Base-by-base conservation (phyloP, 192 early-diverging fungal genomes). In the Coemansia sp. region DNA sequence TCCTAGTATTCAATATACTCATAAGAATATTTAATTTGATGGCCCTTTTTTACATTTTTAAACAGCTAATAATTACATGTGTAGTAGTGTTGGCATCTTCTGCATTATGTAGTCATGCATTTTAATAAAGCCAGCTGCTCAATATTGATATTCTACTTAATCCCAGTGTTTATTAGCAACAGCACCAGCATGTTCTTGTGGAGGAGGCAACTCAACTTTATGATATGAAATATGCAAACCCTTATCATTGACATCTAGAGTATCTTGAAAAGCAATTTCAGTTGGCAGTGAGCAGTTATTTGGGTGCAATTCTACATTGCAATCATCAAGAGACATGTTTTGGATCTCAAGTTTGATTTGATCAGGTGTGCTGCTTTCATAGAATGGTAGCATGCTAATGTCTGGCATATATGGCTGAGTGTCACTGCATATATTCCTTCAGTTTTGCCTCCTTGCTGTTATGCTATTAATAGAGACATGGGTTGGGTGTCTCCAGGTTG, bases 401-500 rank as follows among this genome's bases (percentile, higher is more conserved):
- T 34, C 34, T 14, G 34, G 55, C 55, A 57, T 57, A 6, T 23
- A 51, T 4, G 55, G 35, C 55, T 57, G 55, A 16, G 55, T 16
- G 14, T 51, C 55, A 14, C 55, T 34, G 15, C 34, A 33, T 5
- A 4, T 16, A 5, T 34, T 16, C 55, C 18, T 57, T 33, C 34
- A 35, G 15, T 33, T 33, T 16, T 33, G 55, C 55, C 34, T 57
- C 14, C 33, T 11, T 16, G 30, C 34, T 34, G 55, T 48, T 21
- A 63, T 10, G 16, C 18, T 48, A 35, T 57, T 51, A 14, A 63
- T 48, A 9, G 73, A 49, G 33, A 62, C 11, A 2, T 46, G 38
- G 35, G 30, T 43, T 2, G 67, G 34, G 26, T 66, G 74, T n/a
- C 39, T 71, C 62, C 75, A 62, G 5, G 64, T 64, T 4, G 61